These are phyloP conservation scores for Zygosaccharomyces bailii DNA, from an alignment of 805 yeast species.

Conservation along the genomic window DNA sequence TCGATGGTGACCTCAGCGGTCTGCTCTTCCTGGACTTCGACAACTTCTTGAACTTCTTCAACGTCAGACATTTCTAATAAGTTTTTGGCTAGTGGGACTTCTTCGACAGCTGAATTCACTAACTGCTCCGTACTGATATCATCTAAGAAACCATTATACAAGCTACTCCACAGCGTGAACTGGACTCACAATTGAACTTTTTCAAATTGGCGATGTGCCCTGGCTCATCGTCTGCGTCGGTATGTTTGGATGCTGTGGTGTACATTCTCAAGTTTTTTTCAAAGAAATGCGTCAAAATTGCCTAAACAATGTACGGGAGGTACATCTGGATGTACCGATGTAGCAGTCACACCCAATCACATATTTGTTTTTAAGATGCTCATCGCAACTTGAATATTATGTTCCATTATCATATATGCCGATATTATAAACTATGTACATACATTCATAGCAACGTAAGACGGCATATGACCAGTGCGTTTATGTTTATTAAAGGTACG, in stretches of 20 bases:
- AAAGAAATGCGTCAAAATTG: too few species aligned
- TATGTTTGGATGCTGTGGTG: too few species aligned
- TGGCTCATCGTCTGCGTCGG: constrained; percentile 5
- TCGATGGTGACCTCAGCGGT: constrained; percentile 91
- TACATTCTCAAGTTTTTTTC: too few species aligned
- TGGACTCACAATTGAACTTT: constrained; percentile 3
- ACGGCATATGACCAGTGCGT: not conserved
- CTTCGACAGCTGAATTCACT: constrained; percentile 55
- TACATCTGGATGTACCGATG: not conserved
- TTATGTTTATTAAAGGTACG: not conserved
- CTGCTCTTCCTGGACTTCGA: constrained; percentile 75
- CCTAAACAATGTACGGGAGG: not conserved
- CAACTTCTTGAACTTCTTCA: constrained; percentile 87
- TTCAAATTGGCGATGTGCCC: constrained; percentile 4
- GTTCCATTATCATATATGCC: constrained; percentile 6
- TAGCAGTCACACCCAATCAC: not conserved
- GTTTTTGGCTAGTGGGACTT: constrained; percentile 45
- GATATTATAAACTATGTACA: constrained; percentile 1
- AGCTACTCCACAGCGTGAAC: not conserved
- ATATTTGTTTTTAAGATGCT: not conserved
- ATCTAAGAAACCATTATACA: not conserved
- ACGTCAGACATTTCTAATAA: constrained; percentile 47
- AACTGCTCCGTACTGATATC: constrained; percentile 54
- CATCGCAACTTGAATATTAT: not conserved
- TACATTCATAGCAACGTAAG: constrained; percentile 2